A percentile compares a stretch with the other conserved stretches of the same genome.
These are phyloP conservation scores for Stevia rebaudiana DNA, from an alignment of 140 eudicot genomes.

Conservation along the genomic window DNA sequence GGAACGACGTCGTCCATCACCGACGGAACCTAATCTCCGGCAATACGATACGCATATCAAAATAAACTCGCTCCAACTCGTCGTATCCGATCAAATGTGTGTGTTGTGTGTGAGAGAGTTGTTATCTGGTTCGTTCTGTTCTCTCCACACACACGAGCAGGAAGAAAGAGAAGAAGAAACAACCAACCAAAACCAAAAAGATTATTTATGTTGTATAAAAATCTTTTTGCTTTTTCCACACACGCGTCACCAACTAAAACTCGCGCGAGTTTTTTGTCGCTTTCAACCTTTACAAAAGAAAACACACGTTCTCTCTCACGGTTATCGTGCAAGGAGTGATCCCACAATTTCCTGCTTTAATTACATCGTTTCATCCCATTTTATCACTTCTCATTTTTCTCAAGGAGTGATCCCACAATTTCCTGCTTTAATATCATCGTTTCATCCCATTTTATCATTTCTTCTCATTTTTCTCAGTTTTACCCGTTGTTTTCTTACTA, in stretches of 20 bases:
- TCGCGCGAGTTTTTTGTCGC: conserved; percentile 25
- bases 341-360: too few relatives aligned
- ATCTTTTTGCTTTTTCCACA: conserved; percentile 11
- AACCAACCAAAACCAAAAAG: conserved; percentile 37
- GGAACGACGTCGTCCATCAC: conserved; percentile 20
- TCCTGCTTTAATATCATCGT: too few relatives aligned
- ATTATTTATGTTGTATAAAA: neutral
- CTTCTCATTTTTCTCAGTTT: too few relatives aligned
- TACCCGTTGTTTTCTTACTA: too few relatives aligned
- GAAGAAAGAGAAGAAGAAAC: conserved; percentile 26
- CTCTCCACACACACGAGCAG: conserved; percentile 40
- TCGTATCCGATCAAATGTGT: conserved; percentile 20
- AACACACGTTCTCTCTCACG: conserved; percentile 1
- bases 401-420: too few relatives aligned
- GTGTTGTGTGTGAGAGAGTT: conserved; percentile 3
- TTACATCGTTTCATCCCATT: too few relatives aligned
- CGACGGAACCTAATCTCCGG: conserved; percentile 23
- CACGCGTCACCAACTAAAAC: conserved; percentile 27
- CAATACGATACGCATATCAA: conserved; percentile 1
- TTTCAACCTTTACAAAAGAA: conserved; percentile 2
- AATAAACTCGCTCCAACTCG: neutral
- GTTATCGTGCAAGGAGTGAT: too few relatives aligned
- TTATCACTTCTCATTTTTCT: too few relatives aligned
- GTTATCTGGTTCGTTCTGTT: conserved; percentile 27
- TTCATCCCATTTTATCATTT: too few relatives aligned